These are phyloP conservation scores for Suillus subaureus DNA, from an alignment of 768 basidiomycete species.

Conservation along the genomic window DNA sequence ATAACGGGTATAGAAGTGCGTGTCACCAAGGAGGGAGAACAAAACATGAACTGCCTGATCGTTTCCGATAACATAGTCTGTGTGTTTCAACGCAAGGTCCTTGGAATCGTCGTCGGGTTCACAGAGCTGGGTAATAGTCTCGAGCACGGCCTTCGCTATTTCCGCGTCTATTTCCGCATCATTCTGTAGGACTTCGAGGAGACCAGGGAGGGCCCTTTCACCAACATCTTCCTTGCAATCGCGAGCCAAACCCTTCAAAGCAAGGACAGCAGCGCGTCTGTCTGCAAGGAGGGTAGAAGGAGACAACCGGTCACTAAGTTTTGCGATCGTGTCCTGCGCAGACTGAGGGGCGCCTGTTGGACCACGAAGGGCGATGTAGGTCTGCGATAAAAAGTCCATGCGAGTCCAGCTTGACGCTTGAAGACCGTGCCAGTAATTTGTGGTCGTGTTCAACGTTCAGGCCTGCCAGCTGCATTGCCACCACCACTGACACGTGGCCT, in stretches of 20 bases:
- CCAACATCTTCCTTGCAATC: slow-evolving; percentile 94
- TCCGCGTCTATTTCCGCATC: slow-evolving; percentile 92
- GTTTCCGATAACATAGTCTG: slow-evolving; percentile 73
- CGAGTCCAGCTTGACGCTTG: not conserved
- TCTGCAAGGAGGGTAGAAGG: slow-evolving; percentile 91
- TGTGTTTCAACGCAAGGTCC: slow-evolving; percentile 84
- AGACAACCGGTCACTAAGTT: slow-evolving; percentile 86
- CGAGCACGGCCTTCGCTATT: slow-evolving; percentile 89
- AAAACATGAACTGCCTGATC: slow-evolving; percentile 76
- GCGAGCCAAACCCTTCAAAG: slow-evolving; percentile 88
- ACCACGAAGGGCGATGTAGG: slow-evolving; percentile 83
- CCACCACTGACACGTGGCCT: not conserved
- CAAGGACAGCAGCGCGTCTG: slow-evolving; percentile 88
- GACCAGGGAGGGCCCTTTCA: slow-evolving; percentile 69
- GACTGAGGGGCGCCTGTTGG: slow-evolving; percentile 84
- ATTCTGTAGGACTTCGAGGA: slow-evolving; percentile 80
- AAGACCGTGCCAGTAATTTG: slow-evolving; percentile 52
- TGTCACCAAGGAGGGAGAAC: slow-evolving; percentile 73
- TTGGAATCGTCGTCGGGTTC: slow-evolving; percentile 64
- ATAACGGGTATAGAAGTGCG: slow-evolving; percentile 85
- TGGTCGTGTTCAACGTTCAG: not conserved
- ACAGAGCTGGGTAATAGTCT: slow-evolving; percentile 85
- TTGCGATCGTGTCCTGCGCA: slow-evolving; percentile 80
- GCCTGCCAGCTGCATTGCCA: not conserved
- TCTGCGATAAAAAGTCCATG: slow-evolving; percentile 68